Evolutionary conservation across 768 basidiomycete species (phyloP).

Genomic region (Leccinum rimulosum): DNA sequence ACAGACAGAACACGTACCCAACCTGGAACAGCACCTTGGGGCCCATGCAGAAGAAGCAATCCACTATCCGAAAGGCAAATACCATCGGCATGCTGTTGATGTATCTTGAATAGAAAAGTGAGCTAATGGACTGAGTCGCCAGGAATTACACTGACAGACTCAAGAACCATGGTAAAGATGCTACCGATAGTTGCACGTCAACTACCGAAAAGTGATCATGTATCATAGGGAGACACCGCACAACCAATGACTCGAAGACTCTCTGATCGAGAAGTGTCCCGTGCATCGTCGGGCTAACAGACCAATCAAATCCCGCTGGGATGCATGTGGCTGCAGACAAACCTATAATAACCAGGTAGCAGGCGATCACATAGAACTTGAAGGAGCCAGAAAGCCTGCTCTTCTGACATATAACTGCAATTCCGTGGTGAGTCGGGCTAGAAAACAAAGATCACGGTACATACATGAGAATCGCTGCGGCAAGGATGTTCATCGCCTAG

Average conservation of each 20-base stretch:
- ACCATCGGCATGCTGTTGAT: constrained; percentile 97
- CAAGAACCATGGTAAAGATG: constrained; percentile 97
- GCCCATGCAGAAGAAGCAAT: constrained; percentile 99
- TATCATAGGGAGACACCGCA: constrained; percentile 86
- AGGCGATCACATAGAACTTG: constrained; percentile 93
- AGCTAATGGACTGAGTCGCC: not conserved
- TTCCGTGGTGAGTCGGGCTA: constrained; percentile 6
- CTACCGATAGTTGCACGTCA: constrained; percentile 96
- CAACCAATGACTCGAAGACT: constrained; percentile 93
- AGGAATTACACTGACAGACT: constrained; percentile 68
- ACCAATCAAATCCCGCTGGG: constrained; percentile 4
- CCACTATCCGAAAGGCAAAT: constrained; percentile 95
- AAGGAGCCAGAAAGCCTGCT: constrained; percentile 96
- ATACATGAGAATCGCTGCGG: constrained; percentile 91
- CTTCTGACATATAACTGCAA: constrained; percentile 94
- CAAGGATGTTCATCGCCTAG: constrained; percentile 96
- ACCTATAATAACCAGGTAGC: constrained; percentile 97
- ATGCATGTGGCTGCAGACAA: constrained; percentile 17
- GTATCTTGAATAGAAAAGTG: constrained; percentile 44
- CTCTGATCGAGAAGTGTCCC: constrained; percentile 98
- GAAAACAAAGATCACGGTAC: constrained; percentile 19
- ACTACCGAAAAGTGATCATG: constrained; percentile 88
- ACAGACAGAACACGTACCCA: constrained; percentile 50
- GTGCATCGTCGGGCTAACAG: constrained; percentile 88
- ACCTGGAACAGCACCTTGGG: constrained; percentile 99